These are phyloP conservation scores for Thalassiosira delicatula DNA, from an alignment of 352 stramenopile species.

Conservation along the genomic window DNA sequence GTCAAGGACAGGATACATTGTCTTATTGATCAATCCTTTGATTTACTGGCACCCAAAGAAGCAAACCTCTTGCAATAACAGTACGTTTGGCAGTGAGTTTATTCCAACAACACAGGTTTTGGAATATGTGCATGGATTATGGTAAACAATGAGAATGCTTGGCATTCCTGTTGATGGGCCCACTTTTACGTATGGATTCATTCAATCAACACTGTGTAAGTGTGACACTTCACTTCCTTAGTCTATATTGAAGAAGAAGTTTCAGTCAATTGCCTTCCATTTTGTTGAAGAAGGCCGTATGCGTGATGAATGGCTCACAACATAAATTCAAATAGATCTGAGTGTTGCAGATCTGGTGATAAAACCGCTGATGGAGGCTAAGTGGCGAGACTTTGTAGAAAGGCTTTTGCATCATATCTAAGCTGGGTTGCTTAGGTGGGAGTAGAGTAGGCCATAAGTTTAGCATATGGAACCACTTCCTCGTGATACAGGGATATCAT, in stretches of 20 bases:
- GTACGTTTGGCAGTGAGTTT: conserved; percentile 21
- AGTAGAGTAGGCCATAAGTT: too few relatives aligned
- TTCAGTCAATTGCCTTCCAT: conserved; percentile 50
- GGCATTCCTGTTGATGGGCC: conserved; percentile 34
- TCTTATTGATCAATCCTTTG: conserved; percentile 25
- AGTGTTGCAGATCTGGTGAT: conserved; percentile 58
- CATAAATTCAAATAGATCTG: conserved; percentile 58
- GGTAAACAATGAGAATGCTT: conserved; percentile 57
- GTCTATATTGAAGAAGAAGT: conserved; percentile 48
- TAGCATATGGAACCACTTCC: too few relatives aligned
- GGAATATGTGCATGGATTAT: conserved; percentile 17
- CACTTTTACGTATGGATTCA: conserved; percentile 29
- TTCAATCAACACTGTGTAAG: too few relatives aligned
- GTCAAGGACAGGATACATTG: conserved; percentile 29
- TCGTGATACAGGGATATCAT: too few relatives aligned
- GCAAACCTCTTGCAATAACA: conserved; percentile 1
- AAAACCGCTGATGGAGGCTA: conserved; percentile 43
- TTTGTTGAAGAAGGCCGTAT: conserved; percentile 34
- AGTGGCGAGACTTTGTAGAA: conserved; percentile 34
- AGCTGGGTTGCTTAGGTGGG: too few relatives aligned
- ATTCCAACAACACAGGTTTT: conserved; percentile 10
- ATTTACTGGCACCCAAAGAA: conserved; percentile 22
- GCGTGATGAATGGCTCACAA: conserved; percentile 25
- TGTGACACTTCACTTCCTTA: conserved; percentile 20
- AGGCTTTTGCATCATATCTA: conserved; percentile 13